Conservation (phyloP, 805 yeast genomes). For the Candida insectorum region DNA sequence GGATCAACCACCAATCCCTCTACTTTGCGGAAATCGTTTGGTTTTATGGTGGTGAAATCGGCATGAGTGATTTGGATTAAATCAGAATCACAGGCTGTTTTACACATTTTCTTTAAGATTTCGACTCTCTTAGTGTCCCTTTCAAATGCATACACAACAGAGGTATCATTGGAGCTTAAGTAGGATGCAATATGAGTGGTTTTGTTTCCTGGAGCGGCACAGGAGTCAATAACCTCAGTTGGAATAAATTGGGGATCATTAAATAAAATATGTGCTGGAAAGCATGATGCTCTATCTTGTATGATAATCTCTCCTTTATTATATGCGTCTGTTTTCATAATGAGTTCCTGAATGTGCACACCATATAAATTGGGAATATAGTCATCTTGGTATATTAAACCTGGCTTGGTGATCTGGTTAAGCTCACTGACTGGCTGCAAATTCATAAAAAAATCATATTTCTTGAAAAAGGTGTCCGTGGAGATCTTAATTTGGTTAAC, state of each 20-base stretch:
- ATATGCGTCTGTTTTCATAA: conserved; percentile 69
- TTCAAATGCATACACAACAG: conserved; percentile 79
- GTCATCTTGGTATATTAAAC: conserved; percentile 68
- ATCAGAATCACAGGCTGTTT: conserved; percentile 50
- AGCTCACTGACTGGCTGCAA: conserved; percentile 46
- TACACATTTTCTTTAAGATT: conserved; percentile 72
- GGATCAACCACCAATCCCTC: conserved; percentile 92
- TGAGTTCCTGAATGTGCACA: conserved; percentile 68
- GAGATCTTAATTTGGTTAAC: conserved; percentile 60
- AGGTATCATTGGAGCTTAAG: conserved; percentile 22
- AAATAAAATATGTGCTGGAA: conserved; percentile 82
- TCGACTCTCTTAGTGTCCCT: conserved; percentile 72
- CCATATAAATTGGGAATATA: conserved; percentile 79
- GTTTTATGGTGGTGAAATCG: conserved; percentile 63
- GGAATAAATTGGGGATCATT: conserved; percentile 47
- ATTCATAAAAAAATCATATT: conserved; percentile 34
- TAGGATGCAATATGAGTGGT: conserved; percentile 87
- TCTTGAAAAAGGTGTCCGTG: conserved; percentile 33
- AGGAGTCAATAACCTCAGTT: conserved; percentile 77
- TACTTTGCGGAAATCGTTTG: conserved; percentile 58
- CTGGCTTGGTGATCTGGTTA: conserved; percentile 31
- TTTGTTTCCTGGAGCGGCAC: conserved; percentile 98
- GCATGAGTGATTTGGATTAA: conserved; percentile 52
- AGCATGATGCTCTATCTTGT: conserved; percentile 96
- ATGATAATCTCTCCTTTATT: conserved; percentile 75